Evolutionary conservation across 2,329 filamentous ascomycete genomes (phyloP).

Genomic region (Aspergillus fischeri): DNA sequence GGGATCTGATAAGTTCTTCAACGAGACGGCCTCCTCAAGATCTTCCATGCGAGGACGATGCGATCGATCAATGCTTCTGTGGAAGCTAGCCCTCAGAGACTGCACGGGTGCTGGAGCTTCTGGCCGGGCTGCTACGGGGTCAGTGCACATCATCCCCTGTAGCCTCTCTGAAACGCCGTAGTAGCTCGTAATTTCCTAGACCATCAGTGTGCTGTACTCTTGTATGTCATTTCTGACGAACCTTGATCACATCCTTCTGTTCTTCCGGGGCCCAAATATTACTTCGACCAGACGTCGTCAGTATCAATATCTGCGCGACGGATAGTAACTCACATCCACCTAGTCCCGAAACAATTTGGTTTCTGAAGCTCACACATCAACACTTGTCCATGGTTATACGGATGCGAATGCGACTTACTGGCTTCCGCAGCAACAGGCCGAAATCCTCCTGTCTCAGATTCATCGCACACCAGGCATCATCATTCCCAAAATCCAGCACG

Average conservation of each 20-base stretch:
- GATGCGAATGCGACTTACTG: conserved; percentile 22
- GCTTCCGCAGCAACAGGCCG: conserved; percentile 27
- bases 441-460: conserved; percentile 35
- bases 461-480: conserved; percentile 39
- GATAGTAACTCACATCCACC: conserved; percentile 63
- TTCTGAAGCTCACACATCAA: conserved; percentile 28
- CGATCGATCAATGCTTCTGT: conserved; percentile 6
- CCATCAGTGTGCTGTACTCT: conserved; percentile 2
- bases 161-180: conserved; percentile 68
- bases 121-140: conserved; percentile 40
- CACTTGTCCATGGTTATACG: too few relatives aligned
- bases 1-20: conserved; percentile 20
- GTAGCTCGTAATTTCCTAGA: conserved; percentile 49
- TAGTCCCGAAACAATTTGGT: conserved; percentile 50
- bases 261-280: conserved; percentile 67
- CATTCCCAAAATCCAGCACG: conserved; percentile 41
- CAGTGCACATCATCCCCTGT: conserved; percentile 59
- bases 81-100: conserved; percentile 9
- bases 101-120: conserved; percentile 15
- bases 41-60: conserved; percentile 21
- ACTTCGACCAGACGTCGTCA: conserved; percentile 31
- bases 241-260: conserved; percentile 54
- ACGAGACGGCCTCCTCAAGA: conserved; percentile 27
- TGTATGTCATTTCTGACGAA: conserved; percentile 10
- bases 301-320: background rate